Evolutionary conservation across 2,329 filamentous ascomycete species (phyloP), one percentile per base, ranked within the genome.

Genomic region (Tolypocladium tundrense): DNA sequence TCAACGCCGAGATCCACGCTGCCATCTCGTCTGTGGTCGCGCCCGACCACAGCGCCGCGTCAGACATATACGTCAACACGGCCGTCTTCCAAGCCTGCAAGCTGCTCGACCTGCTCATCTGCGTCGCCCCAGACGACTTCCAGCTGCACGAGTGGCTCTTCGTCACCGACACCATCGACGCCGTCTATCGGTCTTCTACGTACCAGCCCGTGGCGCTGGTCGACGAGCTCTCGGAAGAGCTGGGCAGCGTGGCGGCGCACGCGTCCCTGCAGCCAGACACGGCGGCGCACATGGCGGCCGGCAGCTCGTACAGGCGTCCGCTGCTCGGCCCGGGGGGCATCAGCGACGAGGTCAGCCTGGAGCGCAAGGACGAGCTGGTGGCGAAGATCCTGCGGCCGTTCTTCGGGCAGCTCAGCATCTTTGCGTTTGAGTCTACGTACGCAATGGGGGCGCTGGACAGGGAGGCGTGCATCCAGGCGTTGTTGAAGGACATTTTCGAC

Each of bases 61-160:
- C 81, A 8, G 89, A 94, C 31, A 87, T 83, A 13, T 96, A 91
- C 73, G 90, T 84, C 67, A 88, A 90, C 63, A 76, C 84, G 2
- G 86, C 88, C 2, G 77, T 97, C 19, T 76, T 99, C 3, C 93
- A 99, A 70, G 92, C 91, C 0, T 97, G 92, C 75, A 99, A 97
- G 69, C 80, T 99, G 3, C 81, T 99, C 4, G 94, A 99, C 67
- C 78, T 91, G 24, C 79, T 99, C n/a, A 82, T 97, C 16, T 87
- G 91, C 50, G 79, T 92, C 9, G 88, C 89, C 5, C 93, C 92
- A 0, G 94, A 99, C 64, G 94, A 99, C 70, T 99, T 97, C 73
- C 94, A 97, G 72, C 82, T 97, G n/a, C 88, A 96, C 67, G 91
- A 97, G 76, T 99, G 94, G 94, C 83, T 97, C 4, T 99, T 96